Evolutionary conservation across 768 basidiomycete genomes (phyloP), one percentile per base, ranked within the genome.

Genomic region (Xerocomus potaroensis): DNA sequence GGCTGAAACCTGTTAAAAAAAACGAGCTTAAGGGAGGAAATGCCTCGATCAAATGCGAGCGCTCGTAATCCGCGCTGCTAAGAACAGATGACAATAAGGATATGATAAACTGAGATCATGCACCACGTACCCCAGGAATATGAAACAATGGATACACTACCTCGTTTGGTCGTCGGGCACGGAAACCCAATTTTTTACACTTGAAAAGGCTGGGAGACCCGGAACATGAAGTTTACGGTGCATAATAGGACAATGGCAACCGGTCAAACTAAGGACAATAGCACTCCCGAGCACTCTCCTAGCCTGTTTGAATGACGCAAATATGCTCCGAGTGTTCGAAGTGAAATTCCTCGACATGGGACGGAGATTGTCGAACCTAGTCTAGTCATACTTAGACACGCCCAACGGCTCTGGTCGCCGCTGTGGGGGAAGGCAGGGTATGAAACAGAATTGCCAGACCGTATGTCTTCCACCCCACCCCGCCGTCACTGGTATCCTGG

Each of bases 61-160:
- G 14, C 14, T 14, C 30, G n/a, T n/a, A n/a, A n/a, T n/a, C n/a
- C n/a, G n/a, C n/a, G n/a, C n/a, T n/a, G n/a, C n/a, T n/a, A n/a
- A n/a, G 38, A 29, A 16, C 26, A 22, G 31, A 24, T 16, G 30
- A 31, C 16, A 31, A 29, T 26, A 18, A 29, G 43, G 26, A 15
- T 16, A 30, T 33, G 43, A 42, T 30, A 23, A 9, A 19, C 23
- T 34, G 15, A 4, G 15, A 2, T 24, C 37, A 6, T 26, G 6
- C 7, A 21, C 39, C 22, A 16, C 24, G 29, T 14, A 29, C 49
- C 41, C 5, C 19, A 40, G 43, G 39, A 19, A 46, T 42, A 45
- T 37, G 16, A 59, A 36, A 53, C 50, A 60, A 53, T 47, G 40
- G 53, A 33, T 6, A 43, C 8, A 33, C 9, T n/a, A 19, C 14